Evolutionary conservation across 2,329 filamentous ascomycete species (phyloP).

Genomic region (Fusarium lyarnte): DNA sequence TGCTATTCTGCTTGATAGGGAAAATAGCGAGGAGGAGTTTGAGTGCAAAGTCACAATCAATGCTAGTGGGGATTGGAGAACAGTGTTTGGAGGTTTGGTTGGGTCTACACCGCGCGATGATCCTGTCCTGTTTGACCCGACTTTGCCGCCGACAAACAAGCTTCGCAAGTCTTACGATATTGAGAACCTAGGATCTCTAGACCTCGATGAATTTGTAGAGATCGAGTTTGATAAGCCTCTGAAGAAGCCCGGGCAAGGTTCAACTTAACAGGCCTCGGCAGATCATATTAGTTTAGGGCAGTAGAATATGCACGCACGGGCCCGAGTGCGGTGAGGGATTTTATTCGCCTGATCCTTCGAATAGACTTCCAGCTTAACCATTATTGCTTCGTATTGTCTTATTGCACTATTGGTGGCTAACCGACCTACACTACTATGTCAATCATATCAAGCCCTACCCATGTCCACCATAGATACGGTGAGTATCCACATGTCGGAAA

Average conservation of each 20-base stretch:
- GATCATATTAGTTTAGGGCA: not conserved
- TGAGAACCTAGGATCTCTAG: not conserved
- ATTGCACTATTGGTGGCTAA: not conserved
- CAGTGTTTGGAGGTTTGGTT: conserved; percentile 41
- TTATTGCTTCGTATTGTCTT: not conserved
- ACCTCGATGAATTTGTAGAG: not conserved
- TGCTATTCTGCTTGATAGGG: conserved; percentile 5
- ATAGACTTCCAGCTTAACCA: no score
- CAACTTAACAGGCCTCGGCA: not conserved
- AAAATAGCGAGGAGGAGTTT: conserved; percentile 40
- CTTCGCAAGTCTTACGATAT: not conserved
- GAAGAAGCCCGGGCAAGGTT: not conserved
- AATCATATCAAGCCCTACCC: not conserved
- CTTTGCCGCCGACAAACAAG: not conserved
- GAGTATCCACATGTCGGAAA: not conserved
- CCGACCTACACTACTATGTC: not conserved
- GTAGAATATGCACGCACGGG: not conserved
- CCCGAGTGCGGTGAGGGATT: not conserved
- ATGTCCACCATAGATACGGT: not conserved
- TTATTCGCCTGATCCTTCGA: not conserved
- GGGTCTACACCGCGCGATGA: conserved; percentile 32
- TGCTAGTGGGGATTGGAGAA: conserved; percentile 43
- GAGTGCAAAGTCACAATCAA: conserved; percentile 42
- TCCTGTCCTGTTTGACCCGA: not conserved
- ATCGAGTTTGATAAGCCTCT: not conserved